Conservation (phyloP, 106 monocot genomes). For the Chionographis japonica region DNA sequence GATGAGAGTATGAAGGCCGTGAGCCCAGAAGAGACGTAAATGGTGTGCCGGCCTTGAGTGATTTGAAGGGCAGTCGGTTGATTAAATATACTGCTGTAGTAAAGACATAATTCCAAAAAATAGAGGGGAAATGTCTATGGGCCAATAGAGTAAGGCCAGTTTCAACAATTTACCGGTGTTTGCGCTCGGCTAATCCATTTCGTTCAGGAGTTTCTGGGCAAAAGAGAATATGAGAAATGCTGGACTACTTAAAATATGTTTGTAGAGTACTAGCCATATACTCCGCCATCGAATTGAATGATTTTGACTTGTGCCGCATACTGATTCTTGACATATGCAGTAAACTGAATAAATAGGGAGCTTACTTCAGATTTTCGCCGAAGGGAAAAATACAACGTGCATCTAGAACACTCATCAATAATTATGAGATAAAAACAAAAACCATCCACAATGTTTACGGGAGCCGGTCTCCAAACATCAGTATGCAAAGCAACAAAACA, state of each 20-base stretch:
- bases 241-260: not conserved
- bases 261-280: not conserved
- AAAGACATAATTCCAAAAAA: not conserved
- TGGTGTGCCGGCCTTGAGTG: not conserved
- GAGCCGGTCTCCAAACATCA: too few species aligned
- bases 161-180: not conserved
- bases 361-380: not conserved
- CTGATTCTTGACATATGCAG: not conserved
- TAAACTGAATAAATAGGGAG: not conserved
- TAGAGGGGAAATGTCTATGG: not conserved
- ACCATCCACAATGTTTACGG: too few species aligned
- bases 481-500: too few species aligned
- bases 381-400: not conserved
- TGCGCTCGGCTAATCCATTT: slow-evolving; percentile 1
- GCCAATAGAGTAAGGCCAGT: slow-evolving; percentile 1
- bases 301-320: not conserved
- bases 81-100: slow-evolving; percentile 1
- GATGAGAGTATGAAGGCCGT: too few species aligned
- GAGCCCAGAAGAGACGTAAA: too few species aligned
- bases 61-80: not conserved
- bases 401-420: slow-evolving; percentile 14
- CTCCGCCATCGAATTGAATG: slow-evolving; percentile 11
- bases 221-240: not conserved
- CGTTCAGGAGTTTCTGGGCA: slow-evolving; percentile 10
- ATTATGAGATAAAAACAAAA: not conserved